Evolutionary conservation across 805 yeast species (phyloP), one percentile per base, ranked within the genome.

Genomic region (Teunomyces lycoperdinae): DNA sequence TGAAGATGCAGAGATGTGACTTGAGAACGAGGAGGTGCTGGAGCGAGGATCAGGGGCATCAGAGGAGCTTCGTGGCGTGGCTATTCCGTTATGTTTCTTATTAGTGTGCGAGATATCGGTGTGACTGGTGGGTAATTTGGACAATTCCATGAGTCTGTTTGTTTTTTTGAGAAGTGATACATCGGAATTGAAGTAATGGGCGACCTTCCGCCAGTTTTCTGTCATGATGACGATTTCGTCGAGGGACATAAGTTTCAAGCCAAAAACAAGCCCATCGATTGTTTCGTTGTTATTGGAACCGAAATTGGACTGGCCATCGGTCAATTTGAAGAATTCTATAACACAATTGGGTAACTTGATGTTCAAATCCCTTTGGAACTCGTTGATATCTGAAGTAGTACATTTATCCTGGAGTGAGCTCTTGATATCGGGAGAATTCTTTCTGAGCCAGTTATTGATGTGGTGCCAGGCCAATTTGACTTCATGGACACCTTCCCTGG

Each of bases 401-500:
- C 90, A 94, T 27, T 89, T 86, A 44, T 81, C 84, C 60, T 84
- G 83, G 52, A 92, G 69, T 43, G 94, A 83, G 48, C 88, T 91
- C 50, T 77, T 79, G 48, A 94, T 72, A 67, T 92, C 99, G 1
- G 94, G 87, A 54, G 84, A 85, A 65, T 89, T 78, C 47, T 81
- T 80, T 31, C 79, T 76, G 14, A 92, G 73, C 97, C 97, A 92
- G 14, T 81, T 73, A 55, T 88, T 92, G 49, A 92, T 83, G 58
- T 91, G 91, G 52, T 87, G 79, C 98, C 98, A 92, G 9, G 97
- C 87, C 17, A 83, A 78, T 32, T 85, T 74, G 1, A 79, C 73
- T 52, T 91, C 89, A 46, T 92, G 83, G 24, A 87, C 84, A 42
- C 95, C 96, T 39, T 81, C 86, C 13, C 63, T 67, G 58, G 24